Evolutionary conservation across 177 flowering plant genomes (phyloP), one percentile per base, ranked within the genome.

Genomic region (Vitis hybrid): DNA sequence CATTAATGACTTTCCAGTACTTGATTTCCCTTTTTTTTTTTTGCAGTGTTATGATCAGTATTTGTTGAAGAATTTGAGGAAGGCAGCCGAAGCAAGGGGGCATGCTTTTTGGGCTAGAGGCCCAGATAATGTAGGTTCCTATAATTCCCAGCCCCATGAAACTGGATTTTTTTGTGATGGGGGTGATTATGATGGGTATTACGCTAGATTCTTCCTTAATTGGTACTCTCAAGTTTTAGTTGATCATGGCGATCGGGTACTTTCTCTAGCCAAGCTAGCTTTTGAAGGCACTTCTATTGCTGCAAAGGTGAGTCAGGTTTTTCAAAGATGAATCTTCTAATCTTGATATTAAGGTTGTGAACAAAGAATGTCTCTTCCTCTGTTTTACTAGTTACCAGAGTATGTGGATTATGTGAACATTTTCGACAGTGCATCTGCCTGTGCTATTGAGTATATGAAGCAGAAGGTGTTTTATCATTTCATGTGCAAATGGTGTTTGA

Each of bases 81-180:
- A 82, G 80, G 93, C 92, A 72, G 93, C 97, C 30, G 97, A 91
- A 82, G 83, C 75, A 57, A 85, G 97, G 81, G 98, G 97, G 30
- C 94, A 94, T 73, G 70, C 85, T 21, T 83, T 87, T 68, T 92
- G 98, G 97, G 97, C 86, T 66, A 77, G 84, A 76, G 94, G 84
- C 61, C 98, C 98, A 56, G 95, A 90, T 73, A 91, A 92, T 86
- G 90, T 91, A 30, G 98, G 98, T 73, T 84, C 88, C 64, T 92
- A 92, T 68, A 91, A 84, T 79, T 87, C 94, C 17, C 87, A 54
- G 72, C 97, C 98, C 27, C 88, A 89, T 27, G 97, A 90, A 78
- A 88, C 97, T 11, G 84, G 90, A 58, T 94, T 94, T 81, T 94
- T 94, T 73, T 86, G 97, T 79, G 97, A 94, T 76, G 97, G 97